phyloP scores from a whole-genome alignment of 169 alveolate species.

The Besnoitia besnoiti region DNA sequence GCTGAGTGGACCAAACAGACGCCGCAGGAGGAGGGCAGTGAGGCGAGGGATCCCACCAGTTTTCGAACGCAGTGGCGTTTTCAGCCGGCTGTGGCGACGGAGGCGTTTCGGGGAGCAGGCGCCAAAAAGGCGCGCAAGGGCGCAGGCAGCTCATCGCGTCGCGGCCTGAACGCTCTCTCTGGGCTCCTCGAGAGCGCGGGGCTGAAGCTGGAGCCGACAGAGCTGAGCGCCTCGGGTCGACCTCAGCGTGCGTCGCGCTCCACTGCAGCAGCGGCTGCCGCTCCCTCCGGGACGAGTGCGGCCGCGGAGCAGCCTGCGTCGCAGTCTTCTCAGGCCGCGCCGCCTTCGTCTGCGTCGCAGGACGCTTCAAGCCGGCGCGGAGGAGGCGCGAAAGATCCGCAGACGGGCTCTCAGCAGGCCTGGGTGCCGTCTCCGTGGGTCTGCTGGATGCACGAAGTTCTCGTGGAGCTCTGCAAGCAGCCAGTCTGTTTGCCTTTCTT shows the following conservation, averaged over 20 bases:
- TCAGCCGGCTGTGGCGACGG: background rate
- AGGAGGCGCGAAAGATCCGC: background rate
- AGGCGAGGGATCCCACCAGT: no score
- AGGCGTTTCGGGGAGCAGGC: background rate
- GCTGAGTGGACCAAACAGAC: background rate
- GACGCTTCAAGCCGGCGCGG: background rate
- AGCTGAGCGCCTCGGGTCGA: background rate
- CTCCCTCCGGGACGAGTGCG: background rate
- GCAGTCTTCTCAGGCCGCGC: background rate
- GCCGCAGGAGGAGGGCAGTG: background rate
- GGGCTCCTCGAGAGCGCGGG: background rate
- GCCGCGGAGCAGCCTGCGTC: background rate
- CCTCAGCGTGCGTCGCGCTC: background rate
- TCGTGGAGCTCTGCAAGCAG: constrained; percentile 53
- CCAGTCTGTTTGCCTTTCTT: constrained; percentile 51
- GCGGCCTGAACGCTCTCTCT: background rate
- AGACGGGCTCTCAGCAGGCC: background rate
- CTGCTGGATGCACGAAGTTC: constrained; percentile 29
- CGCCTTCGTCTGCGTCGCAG: background rate
- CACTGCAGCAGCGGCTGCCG: background rate
- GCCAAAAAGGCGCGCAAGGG: background rate
- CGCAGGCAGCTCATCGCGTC: background rate
- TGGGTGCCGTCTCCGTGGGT: constrained; percentile 15
- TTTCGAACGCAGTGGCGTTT: background rate
- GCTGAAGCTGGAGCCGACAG: background rate